A percentile compares a stretch with the other conserved stretches of the same genome.
phyloP scores from a whole-genome alignment of 2,329 filamentous ascomycete species.

The Colletotrichum spinosum region DNA sequence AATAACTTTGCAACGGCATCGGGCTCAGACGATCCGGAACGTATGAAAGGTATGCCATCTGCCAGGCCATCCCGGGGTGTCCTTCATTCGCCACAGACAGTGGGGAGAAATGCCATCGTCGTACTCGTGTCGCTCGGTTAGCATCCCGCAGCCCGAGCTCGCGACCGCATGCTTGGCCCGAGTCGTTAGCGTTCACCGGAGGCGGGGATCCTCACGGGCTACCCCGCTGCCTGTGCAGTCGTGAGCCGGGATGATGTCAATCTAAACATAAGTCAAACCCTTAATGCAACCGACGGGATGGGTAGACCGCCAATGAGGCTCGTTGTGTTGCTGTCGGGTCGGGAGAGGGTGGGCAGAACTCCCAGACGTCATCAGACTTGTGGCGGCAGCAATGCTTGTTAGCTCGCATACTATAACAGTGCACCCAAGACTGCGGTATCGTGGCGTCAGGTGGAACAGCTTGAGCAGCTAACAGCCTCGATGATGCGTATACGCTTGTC shows the following conservation, averaged over 20 bases:
- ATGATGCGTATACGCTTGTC: too few species aligned
- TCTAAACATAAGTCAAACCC: not conserved
- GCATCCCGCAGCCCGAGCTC: not conserved
- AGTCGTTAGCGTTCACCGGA: not conserved
- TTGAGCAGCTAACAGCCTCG: too few species aligned
- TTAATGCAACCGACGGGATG: not conserved
- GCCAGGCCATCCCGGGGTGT: not conserved
- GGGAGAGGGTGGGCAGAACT: not conserved
- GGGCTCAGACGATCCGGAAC: too few species aligned
- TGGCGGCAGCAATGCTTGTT: not conserved
- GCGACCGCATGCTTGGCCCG: not conserved
- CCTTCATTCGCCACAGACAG: not conserved
- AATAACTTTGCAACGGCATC: too few species aligned
- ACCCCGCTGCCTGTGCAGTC: not conserved
- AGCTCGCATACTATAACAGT: too few species aligned
- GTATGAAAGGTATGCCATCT: too few species aligned
- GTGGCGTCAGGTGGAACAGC: too few species aligned
- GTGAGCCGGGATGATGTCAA: constrained; percentile 1
- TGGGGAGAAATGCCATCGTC: not conserved
- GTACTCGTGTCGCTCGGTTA: constrained; percentile 7
- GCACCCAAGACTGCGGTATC: too few species aligned
- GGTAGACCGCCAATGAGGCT: not conserved
- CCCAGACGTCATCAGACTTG: not conserved
- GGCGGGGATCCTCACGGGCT: not conserved
- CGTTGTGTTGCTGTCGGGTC: not conserved